A percentile compares a stretch with the other conserved stretches of the same genome.
Evolutionary conservation across 345 rosid species (phyloP).

Genomic region (Carallia brachiata): DNA sequence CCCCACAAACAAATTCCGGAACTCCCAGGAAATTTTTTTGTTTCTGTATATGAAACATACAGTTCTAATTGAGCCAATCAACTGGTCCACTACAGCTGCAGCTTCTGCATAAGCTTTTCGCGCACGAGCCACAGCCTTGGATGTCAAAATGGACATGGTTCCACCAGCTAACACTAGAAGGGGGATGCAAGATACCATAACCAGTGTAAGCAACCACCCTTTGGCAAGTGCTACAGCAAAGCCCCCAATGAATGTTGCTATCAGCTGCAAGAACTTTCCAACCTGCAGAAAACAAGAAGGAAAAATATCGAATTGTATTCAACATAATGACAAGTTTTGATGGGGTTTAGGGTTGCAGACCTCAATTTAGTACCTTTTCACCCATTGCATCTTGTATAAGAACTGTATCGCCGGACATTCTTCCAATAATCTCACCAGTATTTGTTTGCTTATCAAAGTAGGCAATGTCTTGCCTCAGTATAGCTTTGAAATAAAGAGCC

Average conservation of each 20-base stretch:
- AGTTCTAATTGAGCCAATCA: constrained; percentile 30
- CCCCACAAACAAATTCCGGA: not conserved
- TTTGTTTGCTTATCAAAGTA: constrained; percentile 40
- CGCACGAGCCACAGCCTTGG: constrained; percentile 24
- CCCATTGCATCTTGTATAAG: constrained; percentile 50
- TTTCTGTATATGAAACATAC: constrained; percentile 9
- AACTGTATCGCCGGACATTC: constrained; percentile 46
- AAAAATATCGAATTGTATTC: not conserved
- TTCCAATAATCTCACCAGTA: constrained; percentile 39
- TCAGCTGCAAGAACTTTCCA: constrained; percentile 27
- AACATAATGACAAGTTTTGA: not conserved
- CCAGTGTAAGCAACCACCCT: constrained; percentile 31
- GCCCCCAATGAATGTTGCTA: constrained; percentile 30
- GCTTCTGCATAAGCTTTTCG: constrained; percentile 31
- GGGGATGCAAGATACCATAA: constrained; percentile 28
- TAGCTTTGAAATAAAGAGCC: constrained; percentile 32
- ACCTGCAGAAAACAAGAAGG: constrained; percentile 21
- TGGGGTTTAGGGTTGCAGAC: not conserved
- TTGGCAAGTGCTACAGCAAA: constrained; percentile 23
- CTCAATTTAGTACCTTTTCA: constrained; percentile 33
- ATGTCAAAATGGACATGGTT: constrained; percentile 17
- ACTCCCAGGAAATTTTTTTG: not conserved
- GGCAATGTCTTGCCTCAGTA: constrained; percentile 39
- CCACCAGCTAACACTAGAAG: constrained; percentile 24
- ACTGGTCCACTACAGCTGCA: constrained; percentile 26